Conservation (phyloP, 306 rosid genomes). For the Myrica gale region DNA sequence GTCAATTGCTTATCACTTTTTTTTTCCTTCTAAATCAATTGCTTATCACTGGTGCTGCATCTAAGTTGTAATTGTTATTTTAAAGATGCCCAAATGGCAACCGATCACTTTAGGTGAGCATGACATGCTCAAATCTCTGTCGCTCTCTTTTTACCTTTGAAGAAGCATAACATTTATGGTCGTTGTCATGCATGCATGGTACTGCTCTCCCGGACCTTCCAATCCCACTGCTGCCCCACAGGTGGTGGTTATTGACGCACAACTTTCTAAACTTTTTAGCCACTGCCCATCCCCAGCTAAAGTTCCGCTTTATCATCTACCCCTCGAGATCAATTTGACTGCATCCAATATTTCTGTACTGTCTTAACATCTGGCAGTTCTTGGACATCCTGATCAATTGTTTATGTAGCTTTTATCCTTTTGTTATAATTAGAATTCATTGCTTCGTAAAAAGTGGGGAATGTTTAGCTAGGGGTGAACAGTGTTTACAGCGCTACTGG, state of each 20-base stretch:
- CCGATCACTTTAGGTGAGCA: background rate
- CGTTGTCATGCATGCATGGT: slow-evolving; percentile 27
- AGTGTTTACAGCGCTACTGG: too few relatives aligned
- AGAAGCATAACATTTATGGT: slow-evolving; percentile 21
- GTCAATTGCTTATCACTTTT: slow-evolving; percentile 7
- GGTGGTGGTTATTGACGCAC: slow-evolving; percentile 33
- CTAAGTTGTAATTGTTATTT: background rate
- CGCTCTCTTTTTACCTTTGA: slow-evolving; percentile 3
- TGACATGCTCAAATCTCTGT: slow-evolving; percentile 18
- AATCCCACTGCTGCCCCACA: slow-evolving; percentile 7
- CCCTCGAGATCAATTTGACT: slow-evolving; percentile 1
- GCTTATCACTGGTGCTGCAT: slow-evolving; percentile 16
- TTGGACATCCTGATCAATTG: too few relatives aligned
- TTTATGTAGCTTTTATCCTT: too few relatives aligned
- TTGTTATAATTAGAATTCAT: too few relatives aligned
- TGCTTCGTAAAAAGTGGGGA: too few relatives aligned
- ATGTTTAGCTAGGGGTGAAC: too few relatives aligned
- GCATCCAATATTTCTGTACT: background rate
- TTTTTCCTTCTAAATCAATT: too few relatives aligned
- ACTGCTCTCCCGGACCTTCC: background rate
- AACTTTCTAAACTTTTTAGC: background rate
- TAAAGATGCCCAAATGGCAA: too few relatives aligned
- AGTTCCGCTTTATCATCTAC: too few relatives aligned
- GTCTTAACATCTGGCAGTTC: background rate
- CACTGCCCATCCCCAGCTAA: background rate